Conservation (phyloP, 805 yeast genomes). For the Lipomyces yamadae region DNA sequence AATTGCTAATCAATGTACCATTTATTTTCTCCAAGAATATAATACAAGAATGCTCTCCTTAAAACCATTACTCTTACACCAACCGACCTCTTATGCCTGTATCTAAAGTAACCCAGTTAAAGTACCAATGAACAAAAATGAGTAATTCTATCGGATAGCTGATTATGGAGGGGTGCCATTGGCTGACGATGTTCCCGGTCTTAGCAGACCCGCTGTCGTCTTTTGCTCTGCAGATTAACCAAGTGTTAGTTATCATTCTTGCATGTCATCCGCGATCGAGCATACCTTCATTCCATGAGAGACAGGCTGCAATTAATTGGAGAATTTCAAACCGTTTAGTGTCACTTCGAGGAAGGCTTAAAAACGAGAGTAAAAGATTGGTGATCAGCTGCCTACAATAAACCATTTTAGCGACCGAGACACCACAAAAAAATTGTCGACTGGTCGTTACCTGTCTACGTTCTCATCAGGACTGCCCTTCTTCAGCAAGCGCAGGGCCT, state of each 20-base stretch:
- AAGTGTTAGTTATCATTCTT: not conserved
- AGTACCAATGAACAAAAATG: not conserved
- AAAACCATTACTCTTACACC: not conserved
- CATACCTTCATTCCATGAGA: constrained; percentile 82
- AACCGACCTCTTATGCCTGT: not conserved
- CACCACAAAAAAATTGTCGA: constrained; percentile 50
- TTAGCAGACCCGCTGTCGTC: constrained; percentile 69
- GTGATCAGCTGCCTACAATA: constrained; percentile 87
- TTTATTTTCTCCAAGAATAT: not conserved
- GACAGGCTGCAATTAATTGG: constrained; percentile 75
- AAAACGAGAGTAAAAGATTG: constrained; percentile 80
- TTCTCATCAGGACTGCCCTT: constrained; percentile 56
- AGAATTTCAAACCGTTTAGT: constrained; percentile 92
- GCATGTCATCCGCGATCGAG: not conserved
- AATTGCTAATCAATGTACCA: not conserved
- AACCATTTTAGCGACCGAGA: not conserved
- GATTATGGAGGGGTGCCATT: not conserved
- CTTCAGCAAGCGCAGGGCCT: constrained; percentile 83
- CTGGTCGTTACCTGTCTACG: constrained; percentile 44
- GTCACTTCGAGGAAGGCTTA: constrained; percentile 89
- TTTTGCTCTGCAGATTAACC: constrained; percentile 51
- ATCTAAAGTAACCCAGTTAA: not conserved
- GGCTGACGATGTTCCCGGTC: constrained; percentile 25
- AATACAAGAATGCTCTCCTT: not conserved
- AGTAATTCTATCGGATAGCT: constrained; percentile 4